Base-by-base conservation (phyloP, 2,329 filamentous ascomycete genomes). In the Didymella pomorum region DNA sequence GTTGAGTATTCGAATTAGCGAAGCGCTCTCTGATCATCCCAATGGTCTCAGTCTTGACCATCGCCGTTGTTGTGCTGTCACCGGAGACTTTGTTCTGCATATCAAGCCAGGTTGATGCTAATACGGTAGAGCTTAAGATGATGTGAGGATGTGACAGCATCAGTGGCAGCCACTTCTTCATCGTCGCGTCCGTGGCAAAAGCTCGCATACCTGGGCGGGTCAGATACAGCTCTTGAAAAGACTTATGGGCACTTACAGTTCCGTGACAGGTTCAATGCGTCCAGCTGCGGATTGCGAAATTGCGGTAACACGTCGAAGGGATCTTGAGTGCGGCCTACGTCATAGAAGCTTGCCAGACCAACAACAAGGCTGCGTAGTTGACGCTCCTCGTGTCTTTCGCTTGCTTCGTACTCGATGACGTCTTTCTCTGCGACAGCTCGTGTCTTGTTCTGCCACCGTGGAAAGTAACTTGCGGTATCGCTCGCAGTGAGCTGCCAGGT, bases 31-130 rank as follows among this genome's bases (percentile, higher is more conserved):
- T 73, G 54, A 75, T 62, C 61, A 69, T 72, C 8, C 46, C 31
- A 8, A 74, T 68, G 8, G 61, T 66, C 31, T 75, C 72, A 2
- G 37, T 42, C 41, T 75, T 75, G 51, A 73, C 55, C 20, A 71
- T 46, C 2, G 47, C 44, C 2, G 73, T 75, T 5, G 61, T 65
- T 10, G 54, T 60, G 44, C 71, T 76, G 26, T 75, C 72, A 2
- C 62, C 68, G 9, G 58, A 62, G 12, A 31, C 46, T 4, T 62
- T 62, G 7, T 60, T 51, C 18, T 63, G 63, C 68, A 73, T 74
- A 31, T 76, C 74, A 23, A 71, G 55, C 66, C 67, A 76, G 2
- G 67, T 67, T 0, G 70, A 71, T 12, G 65, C 60, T 9, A 74
- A 11, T n/a, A 69, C 47, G 1, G 61, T 65, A 0, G 65, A 60